These are phyloP conservation scores for Melanopsichium pennsylvanicum DNA, from an alignment of 1,284 basidiomycete genomes.

Conservation along the genomic window DNA sequence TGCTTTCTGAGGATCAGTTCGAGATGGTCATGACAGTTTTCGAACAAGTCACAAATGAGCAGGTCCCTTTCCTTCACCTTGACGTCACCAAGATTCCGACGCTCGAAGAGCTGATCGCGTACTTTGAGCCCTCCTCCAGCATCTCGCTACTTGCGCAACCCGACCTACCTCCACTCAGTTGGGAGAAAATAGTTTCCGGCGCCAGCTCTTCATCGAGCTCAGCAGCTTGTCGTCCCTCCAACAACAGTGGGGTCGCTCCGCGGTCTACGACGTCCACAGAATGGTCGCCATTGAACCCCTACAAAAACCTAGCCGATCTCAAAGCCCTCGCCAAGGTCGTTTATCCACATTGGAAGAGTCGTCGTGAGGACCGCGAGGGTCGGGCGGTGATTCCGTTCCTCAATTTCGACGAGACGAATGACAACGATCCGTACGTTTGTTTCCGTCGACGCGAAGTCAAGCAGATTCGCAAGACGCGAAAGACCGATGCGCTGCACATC, in stretches of 20 bases:
- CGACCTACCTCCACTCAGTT: slow-evolving; percentile 50
- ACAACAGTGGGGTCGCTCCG: slow-evolving; percentile 4
- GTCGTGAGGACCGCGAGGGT: slow-evolving; percentile 59
- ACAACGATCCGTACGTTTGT: slow-evolving; percentile 96
- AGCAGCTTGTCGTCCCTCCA: slow-evolving; percentile 11
- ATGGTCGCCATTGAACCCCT: slow-evolving; percentile 60
- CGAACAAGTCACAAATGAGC: slow-evolving; percentile 89
- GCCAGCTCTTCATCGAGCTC: slow-evolving; percentile 16
- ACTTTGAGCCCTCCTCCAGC: slow-evolving; percentile 54
- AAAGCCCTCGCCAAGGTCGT: slow-evolving; percentile 51
- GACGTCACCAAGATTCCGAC: slow-evolving; percentile 58
- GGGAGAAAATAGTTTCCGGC: slow-evolving; percentile 36
- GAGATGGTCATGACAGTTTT: slow-evolving; percentile 95
- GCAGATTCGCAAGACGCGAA: slow-evolving; percentile 88
- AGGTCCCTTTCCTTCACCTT: slow-evolving; percentile 86
- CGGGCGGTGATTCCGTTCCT: slow-evolving; percentile 53
- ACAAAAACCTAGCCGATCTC: slow-evolving; percentile 57
- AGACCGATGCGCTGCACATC: slow-evolving; percentile 63
- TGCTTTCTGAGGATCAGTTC: slow-evolving; percentile 81
- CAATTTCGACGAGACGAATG: slow-evolving; percentile 83
- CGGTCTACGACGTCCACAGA: slow-evolving; percentile 3
- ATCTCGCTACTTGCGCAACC: slow-evolving; percentile 52
- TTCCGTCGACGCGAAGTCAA: slow-evolving; percentile 96
- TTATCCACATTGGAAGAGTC: slow-evolving; percentile 63
- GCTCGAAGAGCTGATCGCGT: slow-evolving; percentile 49